Evolutionary conservation across 164 flowering plant genomes (phyloP).

Genomic region (Liriodendron chinense): DNA sequence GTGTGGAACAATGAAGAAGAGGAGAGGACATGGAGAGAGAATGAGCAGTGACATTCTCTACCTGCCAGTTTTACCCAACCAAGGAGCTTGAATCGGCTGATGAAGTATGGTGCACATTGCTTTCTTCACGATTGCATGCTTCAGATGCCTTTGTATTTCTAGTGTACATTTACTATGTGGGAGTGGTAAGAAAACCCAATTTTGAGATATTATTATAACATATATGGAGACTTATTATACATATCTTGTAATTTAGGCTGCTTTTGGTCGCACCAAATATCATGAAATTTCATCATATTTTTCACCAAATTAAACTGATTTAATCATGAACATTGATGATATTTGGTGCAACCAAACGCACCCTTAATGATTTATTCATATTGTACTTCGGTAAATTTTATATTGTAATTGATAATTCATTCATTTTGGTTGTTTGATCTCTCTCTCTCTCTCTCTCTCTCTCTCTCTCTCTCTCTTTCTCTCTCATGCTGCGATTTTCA

Average conservation of each 20-base stretch:
- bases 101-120: not conserved
- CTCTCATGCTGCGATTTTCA: too few species aligned
- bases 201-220: conserved; percentile 20
- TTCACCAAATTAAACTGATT: not conserved
- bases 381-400: not conserved
- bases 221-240: not conserved
- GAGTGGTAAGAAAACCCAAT: conserved; percentile 19
- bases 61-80: not conserved
- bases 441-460: too few species aligned
- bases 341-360: not conserved
- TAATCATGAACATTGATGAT: not conserved
- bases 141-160: conserved; percentile 13
- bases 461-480: too few species aligned
- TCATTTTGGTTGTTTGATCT: too few species aligned
- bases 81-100: not conserved
- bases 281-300: not conserved
- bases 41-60: not conserved
- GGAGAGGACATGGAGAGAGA: conserved; percentile 2
- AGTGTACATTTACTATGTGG: conserved; percentile 26
- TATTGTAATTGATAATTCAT: too few species aligned
- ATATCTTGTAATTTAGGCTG: not conserved
- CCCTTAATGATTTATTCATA: not conserved
- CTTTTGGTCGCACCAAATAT: not conserved
- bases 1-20: conserved; percentile 13
- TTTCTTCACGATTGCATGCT: not conserved